Evolutionary conservation across 1,139 yeast genomes (phyloP), one percentile per base, ranked within the genome.

Genomic region (Zygosaccharomyces pseudobailii): DNA sequence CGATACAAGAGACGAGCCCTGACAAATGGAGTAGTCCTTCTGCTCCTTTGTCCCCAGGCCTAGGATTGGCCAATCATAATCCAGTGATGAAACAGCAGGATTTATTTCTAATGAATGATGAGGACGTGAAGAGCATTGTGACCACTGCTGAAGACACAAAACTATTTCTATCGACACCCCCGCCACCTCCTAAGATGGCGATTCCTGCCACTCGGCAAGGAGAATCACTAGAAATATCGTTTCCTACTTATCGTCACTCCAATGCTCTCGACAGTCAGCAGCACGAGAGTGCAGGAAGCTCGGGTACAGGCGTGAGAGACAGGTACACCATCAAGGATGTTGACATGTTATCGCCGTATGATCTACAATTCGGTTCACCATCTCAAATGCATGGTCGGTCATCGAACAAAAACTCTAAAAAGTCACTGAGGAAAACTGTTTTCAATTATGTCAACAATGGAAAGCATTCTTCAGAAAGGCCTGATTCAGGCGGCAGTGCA

Each of bases 161-260:
- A 47, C 42, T 65, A 7, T 62, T 65, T 34, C 53, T 67, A 3
- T 47, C 69, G 3, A 67, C 71, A 0, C 82, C 84, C 2, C 76
- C 81, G 6, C 86, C 84, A 2, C 84, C 90, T 0, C 92, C 90
- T 1, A 76, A 75, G 57, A 80, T 87, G 83, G 87, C 95, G 0
- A 87, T 87, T 35, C 92, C 95, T 0, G 86, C 95, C 0, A 84
- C 94, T 0, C 68, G 89, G 50, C 77, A 80, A 30, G 95, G 95
- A 2, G 94, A 82, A 56, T 78, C 92, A 0, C 78, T 86, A 5
- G 94, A 86, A 59, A 85, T 86, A 21, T 84, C 87, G 1, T 74
- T 78, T 19, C 59, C 59, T 6, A 44, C 51, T 17, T 40, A 54
- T 31, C 41, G 45, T 19, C 34, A 47, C 23, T 35, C 34, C 22